phyloP scores from a whole-genome alignment of 148 eudicot genomes.

The Suaeda aralocaspica region DNA sequence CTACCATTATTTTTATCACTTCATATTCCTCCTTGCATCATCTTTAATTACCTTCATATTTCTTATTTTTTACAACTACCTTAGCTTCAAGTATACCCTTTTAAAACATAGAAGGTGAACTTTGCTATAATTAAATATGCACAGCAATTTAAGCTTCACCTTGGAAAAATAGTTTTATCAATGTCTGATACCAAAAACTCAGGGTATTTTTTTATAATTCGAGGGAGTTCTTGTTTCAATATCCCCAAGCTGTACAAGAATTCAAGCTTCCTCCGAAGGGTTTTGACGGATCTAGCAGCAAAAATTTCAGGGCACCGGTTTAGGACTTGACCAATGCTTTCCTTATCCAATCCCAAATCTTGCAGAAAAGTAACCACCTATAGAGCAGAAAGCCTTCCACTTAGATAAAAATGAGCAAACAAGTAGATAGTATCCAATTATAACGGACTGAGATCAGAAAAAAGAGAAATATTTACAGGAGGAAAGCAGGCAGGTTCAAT shows the following conservation, averaged over 20 bases:
- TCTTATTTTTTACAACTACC: too few relatives aligned
- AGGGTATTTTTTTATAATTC: conserved; percentile 76
- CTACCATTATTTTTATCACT: too few relatives aligned
- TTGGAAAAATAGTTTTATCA: conserved; percentile 51
- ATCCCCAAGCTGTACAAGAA: conserved; percentile 56
- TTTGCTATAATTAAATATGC: not conserved
- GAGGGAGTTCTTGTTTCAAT: conserved; percentile 47
- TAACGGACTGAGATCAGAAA: not conserved
- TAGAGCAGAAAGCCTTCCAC: conserved; percentile 7
- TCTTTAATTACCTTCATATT: too few relatives aligned
- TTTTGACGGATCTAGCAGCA: conserved; percentile 45
- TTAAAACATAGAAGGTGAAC: not conserved
- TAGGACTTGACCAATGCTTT: conserved; percentile 43
- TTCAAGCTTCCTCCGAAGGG: conserved; percentile 57
- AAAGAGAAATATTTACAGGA: not conserved
- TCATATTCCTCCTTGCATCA: too few relatives aligned
- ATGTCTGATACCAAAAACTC: conserved; percentile 66
- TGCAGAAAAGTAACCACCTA: conserved; percentile 69
- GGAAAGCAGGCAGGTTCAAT: not conserved
- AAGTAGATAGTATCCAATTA: not conserved
- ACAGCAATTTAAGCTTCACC: conserved; percentile 38
- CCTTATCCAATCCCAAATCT: conserved; percentile 58
- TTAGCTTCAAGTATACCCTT: too few relatives aligned
- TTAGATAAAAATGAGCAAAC: not conserved
- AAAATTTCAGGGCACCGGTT: conserved; percentile 79